phyloP scores from a whole-genome alignment of 2,329 filamentous ascomycete species.

The Colletotrichum abscissum region DNA sequence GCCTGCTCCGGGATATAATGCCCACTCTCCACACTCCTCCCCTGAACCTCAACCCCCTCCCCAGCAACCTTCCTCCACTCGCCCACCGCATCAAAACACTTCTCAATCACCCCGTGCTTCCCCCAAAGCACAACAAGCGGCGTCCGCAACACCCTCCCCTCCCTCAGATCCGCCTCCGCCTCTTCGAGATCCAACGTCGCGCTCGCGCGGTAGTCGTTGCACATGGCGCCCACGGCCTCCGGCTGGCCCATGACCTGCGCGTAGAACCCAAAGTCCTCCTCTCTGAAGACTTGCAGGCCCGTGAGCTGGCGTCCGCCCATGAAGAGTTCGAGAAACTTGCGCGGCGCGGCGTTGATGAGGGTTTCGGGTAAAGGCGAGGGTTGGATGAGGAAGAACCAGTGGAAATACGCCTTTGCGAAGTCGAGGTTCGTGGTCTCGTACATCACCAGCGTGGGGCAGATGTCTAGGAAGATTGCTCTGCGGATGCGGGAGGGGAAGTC shows the following conservation, averaged over 20 bases:
- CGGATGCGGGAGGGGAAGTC: conserved; percentile 54
- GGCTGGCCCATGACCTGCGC: conserved; percentile 52
- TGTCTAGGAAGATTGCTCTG: conserved; percentile 60
- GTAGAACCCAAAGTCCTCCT: conserved; percentile 53
- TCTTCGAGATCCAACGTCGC: conserved; percentile 64
- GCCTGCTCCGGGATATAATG: conserved; percentile 64
- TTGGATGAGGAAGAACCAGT: conserved; percentile 71
- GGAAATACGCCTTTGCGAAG: conserved; percentile 64
- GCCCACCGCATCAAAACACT: conserved; percentile 57
- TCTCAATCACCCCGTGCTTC: conserved; percentile 58
- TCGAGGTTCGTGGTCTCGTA: conserved; percentile 54
- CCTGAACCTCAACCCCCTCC: conserved; percentile 48
- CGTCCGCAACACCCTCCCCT: conserved; percentile 55
- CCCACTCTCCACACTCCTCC: conserved; percentile 56
- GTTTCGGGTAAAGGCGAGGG: conserved; percentile 61
- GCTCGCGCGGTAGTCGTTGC: conserved; percentile 66
- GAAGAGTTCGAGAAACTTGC: conserved; percentile 54
- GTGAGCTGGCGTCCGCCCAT: conserved; percentile 51
- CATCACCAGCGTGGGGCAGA: conserved; percentile 66
- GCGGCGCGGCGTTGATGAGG: conserved; percentile 51
- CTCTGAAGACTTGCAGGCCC: conserved; percentile 48
- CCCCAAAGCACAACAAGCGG: conserved; percentile 65
- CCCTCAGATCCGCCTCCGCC: conserved; percentile 55
- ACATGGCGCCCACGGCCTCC: conserved; percentile 58
- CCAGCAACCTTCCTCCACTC: conserved; percentile 63